Conservation (phyloP, 129 eudicot genomes). For the Lactuca sativa region DNA sequence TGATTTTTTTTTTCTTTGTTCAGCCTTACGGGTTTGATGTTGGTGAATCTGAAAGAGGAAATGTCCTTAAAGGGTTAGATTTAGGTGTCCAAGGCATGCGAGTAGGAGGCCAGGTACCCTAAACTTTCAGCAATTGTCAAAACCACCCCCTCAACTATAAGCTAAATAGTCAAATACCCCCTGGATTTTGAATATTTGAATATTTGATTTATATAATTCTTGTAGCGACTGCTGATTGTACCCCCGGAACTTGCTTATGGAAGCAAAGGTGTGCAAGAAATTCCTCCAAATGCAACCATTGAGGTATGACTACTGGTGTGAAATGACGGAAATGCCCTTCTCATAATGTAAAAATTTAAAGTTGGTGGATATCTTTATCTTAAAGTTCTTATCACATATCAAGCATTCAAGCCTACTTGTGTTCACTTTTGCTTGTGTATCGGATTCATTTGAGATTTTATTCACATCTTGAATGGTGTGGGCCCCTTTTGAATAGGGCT, state of each 20-base stretch:
- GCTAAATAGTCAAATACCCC: constrained; percentile 1
- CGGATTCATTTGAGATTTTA: constrained; percentile 20
- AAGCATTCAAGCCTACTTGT: not conserved
- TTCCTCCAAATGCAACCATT: constrained; percentile 94
- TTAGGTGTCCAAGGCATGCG: constrained; percentile 94
- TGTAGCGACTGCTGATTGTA: constrained; percentile 88
- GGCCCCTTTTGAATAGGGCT: constrained; percentile 16
- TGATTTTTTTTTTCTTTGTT: too few species aligned
- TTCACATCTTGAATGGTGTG: constrained; percentile 23
- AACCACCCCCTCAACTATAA: constrained; percentile 2
- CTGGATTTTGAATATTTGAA: not conserved
- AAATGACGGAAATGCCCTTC: not conserved
- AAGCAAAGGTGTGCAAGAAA: constrained; percentile 96
- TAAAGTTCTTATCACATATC: not conserved
- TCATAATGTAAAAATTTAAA: not conserved
- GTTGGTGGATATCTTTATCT: constrained; percentile 8
- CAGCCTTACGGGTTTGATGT: constrained; percentile 98
- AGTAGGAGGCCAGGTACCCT: constrained; percentile 85
- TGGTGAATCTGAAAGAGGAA: constrained; percentile 94
- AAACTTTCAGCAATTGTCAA: constrained; percentile 6
- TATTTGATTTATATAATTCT: constrained; percentile 6
- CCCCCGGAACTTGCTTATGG: constrained; percentile 97
- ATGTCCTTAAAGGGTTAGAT: constrained; percentile 88
- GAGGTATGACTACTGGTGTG: constrained; percentile 48
- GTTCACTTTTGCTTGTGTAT: constrained; percentile 14